phyloP scores from a whole-genome alignment of 805 yeast species.

The Jamesozyma spencerorum region DNA sequence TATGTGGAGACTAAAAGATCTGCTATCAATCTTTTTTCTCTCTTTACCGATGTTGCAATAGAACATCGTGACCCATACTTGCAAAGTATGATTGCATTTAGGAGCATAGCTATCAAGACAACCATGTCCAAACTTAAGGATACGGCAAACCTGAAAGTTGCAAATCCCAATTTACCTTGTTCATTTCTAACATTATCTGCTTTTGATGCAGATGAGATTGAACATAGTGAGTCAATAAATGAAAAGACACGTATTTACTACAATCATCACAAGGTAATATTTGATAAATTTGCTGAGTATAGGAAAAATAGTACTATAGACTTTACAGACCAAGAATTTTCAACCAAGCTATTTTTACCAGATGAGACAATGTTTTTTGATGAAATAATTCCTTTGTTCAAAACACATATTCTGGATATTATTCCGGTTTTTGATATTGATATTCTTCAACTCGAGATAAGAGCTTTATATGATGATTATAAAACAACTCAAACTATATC shows the following conservation, averaged over 20 bases:
- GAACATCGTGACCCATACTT: conserved; percentile 24
- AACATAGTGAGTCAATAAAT: conserved; percentile 1
- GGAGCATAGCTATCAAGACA: conserved; percentile 18
- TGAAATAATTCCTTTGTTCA: conserved; percentile 18
- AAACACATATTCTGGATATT: conserved; percentile 12
- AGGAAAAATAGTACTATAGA: conserved; percentile 15
- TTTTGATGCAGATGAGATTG: conserved; percentile 16
- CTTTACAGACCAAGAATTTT: conserved; percentile 6
- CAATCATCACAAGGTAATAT: conserved; percentile 19
- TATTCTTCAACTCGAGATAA: conserved; percentile 10
- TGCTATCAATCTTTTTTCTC: conserved; percentile 16
- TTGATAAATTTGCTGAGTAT: conserved; percentile 22
- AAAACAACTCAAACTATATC: conserved; percentile 6
- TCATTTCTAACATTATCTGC: conserved; percentile 19
- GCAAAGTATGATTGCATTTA: conserved; percentile 13
- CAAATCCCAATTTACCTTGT: conserved; percentile 15
- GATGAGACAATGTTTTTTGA: conserved; percentile 11
- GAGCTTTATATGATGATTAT: conserved; percentile 12
- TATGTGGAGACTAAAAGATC: conserved; percentile 24
- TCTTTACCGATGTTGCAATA: conserved; percentile 20
- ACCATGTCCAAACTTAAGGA: conserved; percentile 12
- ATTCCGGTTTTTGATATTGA: conserved; percentile 21
- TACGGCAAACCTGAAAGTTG: conserved; percentile 2
- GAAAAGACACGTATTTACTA: conserved; percentile 4
- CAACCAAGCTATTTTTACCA: conserved; percentile 11